Conservation (phyloP, 148 eudicot species). For the Linanthus parryae region DNA sequence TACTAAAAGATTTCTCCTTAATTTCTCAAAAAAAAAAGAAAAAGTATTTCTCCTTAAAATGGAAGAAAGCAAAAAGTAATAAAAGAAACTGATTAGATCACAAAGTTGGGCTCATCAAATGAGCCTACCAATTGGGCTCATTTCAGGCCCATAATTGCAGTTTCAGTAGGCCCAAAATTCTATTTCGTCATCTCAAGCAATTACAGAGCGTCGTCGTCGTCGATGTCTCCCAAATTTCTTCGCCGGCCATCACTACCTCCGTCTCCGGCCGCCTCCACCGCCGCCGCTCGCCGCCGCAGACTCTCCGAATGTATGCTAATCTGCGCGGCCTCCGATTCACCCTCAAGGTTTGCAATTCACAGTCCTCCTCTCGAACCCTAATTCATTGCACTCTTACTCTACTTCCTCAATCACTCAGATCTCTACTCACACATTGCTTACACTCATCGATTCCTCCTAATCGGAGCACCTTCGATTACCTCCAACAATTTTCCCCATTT, state of each 20-base stretch:
- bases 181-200: too few relatives aligned
- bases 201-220: not conserved
- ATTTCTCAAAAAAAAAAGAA: too few relatives aligned
- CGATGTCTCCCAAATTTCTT: not conserved
- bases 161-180: too few relatives aligned
- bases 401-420: conserved; percentile 13
- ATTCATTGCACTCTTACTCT: too few relatives aligned
- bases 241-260: not conserved
- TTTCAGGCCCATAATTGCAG: too few relatives aligned
- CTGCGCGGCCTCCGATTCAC: conserved; percentile 22
- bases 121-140: too few relatives aligned
- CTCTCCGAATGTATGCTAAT: conserved; percentile 40
- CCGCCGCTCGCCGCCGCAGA: conserved; percentile 5
- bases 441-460: conserved; percentile 1
- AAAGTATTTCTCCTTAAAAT: too few relatives aligned
- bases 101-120: too few relatives aligned
- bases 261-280: conserved; percentile 1
- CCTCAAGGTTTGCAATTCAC: conserved; percentile 37
- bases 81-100: too few relatives aligned
- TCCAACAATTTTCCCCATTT: conserved; percentile 58
- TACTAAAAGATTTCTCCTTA: too few relatives aligned
- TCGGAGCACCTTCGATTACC: conserved; percentile 21
- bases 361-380: conserved; percentile 14
- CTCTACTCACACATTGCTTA: conserved; percentile 7
- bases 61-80: too few relatives aligned